Conservation (phyloP, 2,329 filamentous ascomycete genomes). For the Calcarisporium arbuscula region DNA sequence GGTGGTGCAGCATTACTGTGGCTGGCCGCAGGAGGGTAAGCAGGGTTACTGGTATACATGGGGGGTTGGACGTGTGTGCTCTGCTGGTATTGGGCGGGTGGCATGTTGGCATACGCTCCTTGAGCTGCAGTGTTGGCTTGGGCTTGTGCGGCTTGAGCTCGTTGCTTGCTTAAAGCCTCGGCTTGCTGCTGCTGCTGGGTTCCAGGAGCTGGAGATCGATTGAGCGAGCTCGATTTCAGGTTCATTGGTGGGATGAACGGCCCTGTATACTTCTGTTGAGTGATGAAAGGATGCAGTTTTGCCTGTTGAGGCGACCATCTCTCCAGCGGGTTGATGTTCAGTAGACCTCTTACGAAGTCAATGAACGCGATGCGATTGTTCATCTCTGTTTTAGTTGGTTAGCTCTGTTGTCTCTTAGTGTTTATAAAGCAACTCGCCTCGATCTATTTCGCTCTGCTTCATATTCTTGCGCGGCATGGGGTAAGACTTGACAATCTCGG, state of each 20-base stretch:
- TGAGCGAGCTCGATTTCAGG: conserved; percentile 77
- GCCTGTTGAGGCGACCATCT: conserved; percentile 97
- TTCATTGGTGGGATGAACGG: conserved; percentile 98
- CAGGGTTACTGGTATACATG: conserved; percentile 75
- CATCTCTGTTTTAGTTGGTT: conserved; percentile 69
- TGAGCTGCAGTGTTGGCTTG: conserved; percentile 64
- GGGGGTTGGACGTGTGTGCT: conserved; percentile 48
- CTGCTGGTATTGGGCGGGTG: conserved; percentile 41
- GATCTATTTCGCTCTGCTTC: conserved; percentile 93
- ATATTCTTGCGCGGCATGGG: conserved; percentile 99
- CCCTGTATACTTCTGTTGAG: conserved; percentile 92
- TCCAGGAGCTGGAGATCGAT: conserved; percentile 82
- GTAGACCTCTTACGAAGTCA: conserved; percentile 87
- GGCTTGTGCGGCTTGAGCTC: conserved; percentile 60
- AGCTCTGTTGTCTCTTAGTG: conserved; percentile 2
- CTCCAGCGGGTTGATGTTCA: conserved; percentile 93
- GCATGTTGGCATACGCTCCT: conserved; percentile 53
- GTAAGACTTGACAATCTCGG: conserved; percentile 96
- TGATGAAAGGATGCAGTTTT: conserved; percentile 96
- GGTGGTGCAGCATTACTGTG: conserved; percentile 56
- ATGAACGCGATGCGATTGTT: conserved; percentile 97
- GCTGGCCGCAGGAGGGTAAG: conserved; percentile 60
- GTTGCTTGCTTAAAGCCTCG: conserved; percentile 87
- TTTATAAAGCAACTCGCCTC: too few relatives aligned
- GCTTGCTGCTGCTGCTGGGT: conserved; percentile 95